Percentiles rank a stretch among this genome's conserved stretches.
Evolutionary conservation across 2,329 filamentous ascomycete genomes (phyloP).

Genomic region (Epichloe amarillans): DNA sequence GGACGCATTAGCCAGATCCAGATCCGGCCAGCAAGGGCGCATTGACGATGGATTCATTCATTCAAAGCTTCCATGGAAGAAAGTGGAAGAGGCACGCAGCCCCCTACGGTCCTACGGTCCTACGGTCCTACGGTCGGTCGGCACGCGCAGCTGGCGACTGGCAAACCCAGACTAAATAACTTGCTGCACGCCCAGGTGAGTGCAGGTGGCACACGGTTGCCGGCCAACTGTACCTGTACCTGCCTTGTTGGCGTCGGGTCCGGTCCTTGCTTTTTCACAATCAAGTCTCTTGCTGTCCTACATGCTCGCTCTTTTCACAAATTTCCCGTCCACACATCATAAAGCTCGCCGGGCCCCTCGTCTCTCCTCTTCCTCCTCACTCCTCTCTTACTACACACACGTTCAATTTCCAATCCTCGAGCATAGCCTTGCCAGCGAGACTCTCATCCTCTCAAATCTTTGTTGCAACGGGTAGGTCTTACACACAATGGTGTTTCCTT

Average conservation of each 20-base stretch:
- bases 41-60: no score
- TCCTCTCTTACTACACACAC: neutral
- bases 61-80: no score
- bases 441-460: neutral
- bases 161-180: no score
- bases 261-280: slow-evolving; percentile 6
- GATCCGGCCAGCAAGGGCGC: neutral
- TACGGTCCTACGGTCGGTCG: neutral
- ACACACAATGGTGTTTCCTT: neutral
- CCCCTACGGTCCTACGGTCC: neutral
- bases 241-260: neutral
- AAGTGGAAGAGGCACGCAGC: neutral
- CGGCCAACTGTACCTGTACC: slow-evolving; percentile 4
- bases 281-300: neutral
- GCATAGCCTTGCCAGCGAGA: neutral
- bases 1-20: neutral
- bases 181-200: neutral
- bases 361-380: neutral
- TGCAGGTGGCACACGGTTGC: slow-evolving; percentile 6
- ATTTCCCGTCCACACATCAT: slow-evolving; percentile 2
- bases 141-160: no score
- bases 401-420: neutral
- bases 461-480: slow-evolving; percentile 1
- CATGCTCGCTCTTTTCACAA: neutral
- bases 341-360: slow-evolving; percentile 1